These are phyloP conservation scores for Flaveria floridana DNA, from an alignment of 140 eudicot genomes.

Conservation along the genomic window DNA sequence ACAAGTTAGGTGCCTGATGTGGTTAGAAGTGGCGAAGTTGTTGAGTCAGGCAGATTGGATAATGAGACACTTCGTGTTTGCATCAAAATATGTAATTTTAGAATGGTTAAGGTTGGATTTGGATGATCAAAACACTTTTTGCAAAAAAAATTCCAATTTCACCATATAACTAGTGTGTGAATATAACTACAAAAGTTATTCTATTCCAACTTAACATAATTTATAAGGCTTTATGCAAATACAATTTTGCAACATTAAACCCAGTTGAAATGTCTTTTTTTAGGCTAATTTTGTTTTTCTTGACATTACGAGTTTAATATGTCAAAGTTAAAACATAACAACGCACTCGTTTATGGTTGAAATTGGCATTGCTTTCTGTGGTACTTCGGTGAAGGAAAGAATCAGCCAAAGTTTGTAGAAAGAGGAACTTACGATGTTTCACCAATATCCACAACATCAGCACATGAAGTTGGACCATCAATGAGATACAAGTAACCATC, in stretches of 20 bases:
- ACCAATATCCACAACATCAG: slow-evolving; percentile 98
- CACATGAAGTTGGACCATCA: slow-evolving; percentile 96
- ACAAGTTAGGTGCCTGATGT: neutral
- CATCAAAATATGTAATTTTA: neutral
- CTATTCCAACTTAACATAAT: neutral
- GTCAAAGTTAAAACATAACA: neutral
- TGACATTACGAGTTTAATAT: neutral
- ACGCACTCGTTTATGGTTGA: neutral
- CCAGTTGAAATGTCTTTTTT: neutral
- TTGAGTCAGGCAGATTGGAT: neutral
- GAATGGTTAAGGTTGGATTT: neutral
- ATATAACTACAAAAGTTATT: neutral
- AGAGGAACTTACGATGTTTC: slow-evolving; percentile 86
- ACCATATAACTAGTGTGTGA: neutral
- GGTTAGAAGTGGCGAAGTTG: slow-evolving; percentile 5
- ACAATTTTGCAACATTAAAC: neutral
- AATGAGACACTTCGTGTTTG: neutral
- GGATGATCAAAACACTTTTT: neutral
- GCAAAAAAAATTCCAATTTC: neutral
- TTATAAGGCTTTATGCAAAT: neutral
- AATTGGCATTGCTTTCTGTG: neutral
- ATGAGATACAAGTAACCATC: slow-evolving; percentile 96
- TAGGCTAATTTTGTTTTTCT: neutral
- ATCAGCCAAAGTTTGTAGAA: slow-evolving; percentile 2
- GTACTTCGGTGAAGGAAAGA: neutral